Base-by-base conservation (phyloP, 805 yeast genomes). In the Candida verbasci region DNA sequence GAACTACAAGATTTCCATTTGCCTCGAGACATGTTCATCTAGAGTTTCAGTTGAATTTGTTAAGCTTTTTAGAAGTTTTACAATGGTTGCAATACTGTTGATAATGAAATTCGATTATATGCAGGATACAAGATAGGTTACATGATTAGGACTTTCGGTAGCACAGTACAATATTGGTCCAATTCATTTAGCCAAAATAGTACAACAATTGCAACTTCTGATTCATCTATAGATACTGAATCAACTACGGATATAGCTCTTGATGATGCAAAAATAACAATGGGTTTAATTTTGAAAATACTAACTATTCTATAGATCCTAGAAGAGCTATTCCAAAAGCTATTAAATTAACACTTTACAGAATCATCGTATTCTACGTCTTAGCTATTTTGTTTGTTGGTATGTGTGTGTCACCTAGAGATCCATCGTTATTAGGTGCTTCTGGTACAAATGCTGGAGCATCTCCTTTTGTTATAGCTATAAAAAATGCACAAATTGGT, bases 381-480 rank as follows among this genome's bases (percentile, higher is more conserved):
- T 52, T 74, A 25, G 70, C 83, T 17, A 76, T 82, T 37, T 68
- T 81, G 47, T 59, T 82, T 40, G 61, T 84, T 44, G 86, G 87
- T 31, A 68, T 80, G 76, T 69, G 79, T 54, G 89, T 82, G 39
- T 72, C 85, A 24, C 74, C 74, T 41, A 67, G 66, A 44, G 80
- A 78, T 52, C 69, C 72, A 26, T 46, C 58, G 32, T 65, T 82
- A 42, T 58, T 74, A 46, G 52, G 57, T 37, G 78, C 79, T 11
- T 70, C 76, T 12, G 70, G 77, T 34, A 66, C 68, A 29, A 63
- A 70, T 28, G 87, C 89, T 2, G 72, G 82, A 27, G 88, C 91
- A 15, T 82, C 93, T 11, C 95, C 95, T 26, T 86, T 85, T 50
- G 89, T 85, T 36, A 80, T 85, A 51, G 95, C 95, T 32, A 80